phyloP scores from a whole-genome alignment of 192 early-diverging fungal species.

The Endogone sp. region DNA sequence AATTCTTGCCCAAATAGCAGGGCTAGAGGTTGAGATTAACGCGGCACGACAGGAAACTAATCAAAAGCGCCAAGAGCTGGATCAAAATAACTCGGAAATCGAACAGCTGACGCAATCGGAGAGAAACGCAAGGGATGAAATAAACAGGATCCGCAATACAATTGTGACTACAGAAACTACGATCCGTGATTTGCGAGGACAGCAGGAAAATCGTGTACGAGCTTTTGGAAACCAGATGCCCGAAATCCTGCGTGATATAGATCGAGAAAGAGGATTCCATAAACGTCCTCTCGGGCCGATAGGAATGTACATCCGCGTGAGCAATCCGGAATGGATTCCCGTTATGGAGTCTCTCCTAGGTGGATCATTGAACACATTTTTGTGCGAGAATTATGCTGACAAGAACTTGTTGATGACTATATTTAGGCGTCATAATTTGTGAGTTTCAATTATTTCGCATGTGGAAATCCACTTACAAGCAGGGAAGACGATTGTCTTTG shows the following conservation, averaged over 20 bases:
- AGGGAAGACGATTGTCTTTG: neutral
- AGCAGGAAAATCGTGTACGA: slow-evolving; percentile 60
- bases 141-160: slow-evolving; percentile 3
- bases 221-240: slow-evolving; percentile 71
- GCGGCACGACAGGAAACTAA: slow-evolving; percentile 12
- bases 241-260: slow-evolving; percentile 53
- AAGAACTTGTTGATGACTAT: slow-evolving; percentile 47
- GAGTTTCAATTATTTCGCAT: slow-evolving; percentile 1
- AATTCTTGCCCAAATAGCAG: slow-evolving; percentile 34
- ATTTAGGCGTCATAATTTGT: slow-evolving; percentile 44
- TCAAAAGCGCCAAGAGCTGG: slow-evolving; percentile 22
- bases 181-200: slow-evolving; percentile 49
- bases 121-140: slow-evolving; percentile 4
- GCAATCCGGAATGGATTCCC: slow-evolving; percentile 48
- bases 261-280: slow-evolving; percentile 30
- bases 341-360: slow-evolving; percentile 64
- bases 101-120: slow-evolving; percentile 8
- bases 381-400: slow-evolving; percentile 67
- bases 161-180: neutral
- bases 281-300: slow-evolving; percentile 67
- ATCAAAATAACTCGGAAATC: slow-evolving; percentile 21
- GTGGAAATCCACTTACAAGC: neutral
- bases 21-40: slow-evolving; percentile 30
- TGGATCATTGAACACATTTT: slow-evolving; percentile 57
- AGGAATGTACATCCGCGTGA: slow-evolving; percentile 59